Base-by-base conservation (phyloP, 2,329 filamentous ascomycete genomes). In the Aspergillus ustus region DNA sequence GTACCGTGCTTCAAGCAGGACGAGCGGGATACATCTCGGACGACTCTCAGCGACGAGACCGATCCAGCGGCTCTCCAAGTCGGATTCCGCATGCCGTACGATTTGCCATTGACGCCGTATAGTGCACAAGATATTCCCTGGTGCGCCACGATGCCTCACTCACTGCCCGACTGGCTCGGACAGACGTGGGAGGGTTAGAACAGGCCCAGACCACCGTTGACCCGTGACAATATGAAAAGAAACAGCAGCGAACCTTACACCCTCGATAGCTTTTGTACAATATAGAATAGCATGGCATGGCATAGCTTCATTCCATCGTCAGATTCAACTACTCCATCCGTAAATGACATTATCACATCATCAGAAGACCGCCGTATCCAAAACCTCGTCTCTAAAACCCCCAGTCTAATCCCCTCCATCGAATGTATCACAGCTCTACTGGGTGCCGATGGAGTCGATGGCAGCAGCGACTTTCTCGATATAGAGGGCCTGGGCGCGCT, bases 41-140 rank as follows among this genome's bases (percentile, higher is more conserved):
- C 13, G 17, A 17, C n/a, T 4, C n/a, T 19, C 15, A 20, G 7
- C 2, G 51, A 29, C 40, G 44, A 43, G n/a, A 7, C 69, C 57
- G 28, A 37, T 2, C 50, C n/a, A 67, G 67, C 19, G 65, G 57
- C 20, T 40, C 66, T 88, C 34, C 11, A 40, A 0, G 83, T 96
- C 4, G 91, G 90, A 0, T 79, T 94, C 29, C 84, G 92, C 17
- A 88, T 96, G 78, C 91, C 93, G n/a, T 97, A 96, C 75, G 88
- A 88, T 75, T 77, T 93, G 7, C 93, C 93, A 0, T 74, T 96
- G 29, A 85, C 86, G 52, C 80, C 80, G 7, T 96, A 97, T 70
- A 79, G 73, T 0, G 65, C 75, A 7, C 74, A 77, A 4, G 91
- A 96, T 70, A 78, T 84, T 51, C 92, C 93, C 1, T 97, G 93